These are phyloP conservation scores for Crucibulum laeve DNA, from an alignment of 768 basidiomycete genomes.

Conservation along the genomic window DNA sequence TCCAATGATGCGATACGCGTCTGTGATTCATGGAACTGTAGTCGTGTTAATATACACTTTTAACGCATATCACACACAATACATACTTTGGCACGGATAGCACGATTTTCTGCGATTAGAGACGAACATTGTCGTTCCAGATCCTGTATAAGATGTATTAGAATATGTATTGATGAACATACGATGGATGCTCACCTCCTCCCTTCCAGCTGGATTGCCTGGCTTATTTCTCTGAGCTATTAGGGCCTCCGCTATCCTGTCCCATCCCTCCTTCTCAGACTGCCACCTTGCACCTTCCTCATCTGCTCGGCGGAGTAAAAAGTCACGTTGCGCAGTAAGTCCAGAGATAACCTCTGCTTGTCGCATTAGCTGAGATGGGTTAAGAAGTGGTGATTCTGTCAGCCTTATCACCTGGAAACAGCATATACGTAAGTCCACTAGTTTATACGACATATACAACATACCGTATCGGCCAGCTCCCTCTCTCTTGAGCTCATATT, in stretches of 20 bases:
- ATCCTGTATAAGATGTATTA: constrained; percentile 35
- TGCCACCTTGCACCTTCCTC: constrained; percentile 61
- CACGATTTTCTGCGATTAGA: constrained; percentile 58
- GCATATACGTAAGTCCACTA: constrained; percentile 1
- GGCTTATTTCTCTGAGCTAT: constrained; percentile 42
- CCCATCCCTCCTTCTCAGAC: constrained; percentile 62
- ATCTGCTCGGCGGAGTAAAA: constrained; percentile 43
- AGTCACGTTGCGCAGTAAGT: constrained; percentile 55
- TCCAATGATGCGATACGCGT: constrained; percentile 52
- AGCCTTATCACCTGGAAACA: constrained; percentile 41
- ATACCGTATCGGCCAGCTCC: constrained; percentile 57
- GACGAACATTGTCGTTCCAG: constrained; percentile 43
- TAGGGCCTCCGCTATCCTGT: constrained; percentile 63
- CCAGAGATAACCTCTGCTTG: constrained; percentile 63
- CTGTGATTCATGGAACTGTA: constrained; percentile 57
- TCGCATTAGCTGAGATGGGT: constrained; percentile 40
- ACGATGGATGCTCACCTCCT: constrained; percentile 36
- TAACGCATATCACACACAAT: constrained; percentile 1
- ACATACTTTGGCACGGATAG: constrained; percentile 56
- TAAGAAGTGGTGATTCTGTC: constrained; percentile 31
- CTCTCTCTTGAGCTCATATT: constrained; percentile 34
- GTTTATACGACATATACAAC: constrained; percentile 13
- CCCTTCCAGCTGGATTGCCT: constrained; percentile 23
- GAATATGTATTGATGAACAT: constrained; percentile 3
- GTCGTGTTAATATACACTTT: neutral